Evolutionary conservation across 2,329 filamentous ascomycete species (phyloP), one percentile per base, ranked within the genome.

Genomic region (Xylaria sp.): DNA sequence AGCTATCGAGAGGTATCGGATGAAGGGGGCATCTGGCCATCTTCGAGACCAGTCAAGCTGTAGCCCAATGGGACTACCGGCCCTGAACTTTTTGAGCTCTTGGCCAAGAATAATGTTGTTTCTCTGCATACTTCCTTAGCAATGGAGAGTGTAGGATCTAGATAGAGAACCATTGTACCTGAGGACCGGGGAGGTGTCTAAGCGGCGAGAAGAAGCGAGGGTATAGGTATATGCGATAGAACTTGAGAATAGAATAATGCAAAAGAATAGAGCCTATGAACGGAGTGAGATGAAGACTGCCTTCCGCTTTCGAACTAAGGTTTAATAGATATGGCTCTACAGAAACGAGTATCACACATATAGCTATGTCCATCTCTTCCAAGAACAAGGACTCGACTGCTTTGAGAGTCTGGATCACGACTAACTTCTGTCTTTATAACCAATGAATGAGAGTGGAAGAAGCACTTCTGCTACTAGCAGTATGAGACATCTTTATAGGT

Each of bases 161-260:
- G 32, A 36, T 34, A 8, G 36, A 8, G 36, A 30, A 23, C 12
- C 25, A 23, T 34, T 60, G 41, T 75, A 83, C 82, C 73, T 78
- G 80, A 18, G 83, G 83, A 0, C 81, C 82, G 0, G 83, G 83
- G 1, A 85, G 70, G 58, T 82, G 74, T 15, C 82, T 78, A n/a
- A 84, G 73, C 0, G 82, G 80, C 0, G 83, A 85, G 53, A 83
- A 65, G 63, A 78, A 78, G 57, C 77, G 76, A 4, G 83, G 83
- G 64, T 83, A 84, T 28, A 85, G 68, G 65, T 83, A 75, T 45
- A 80, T 63, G 15, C 74, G 73, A 70, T 82, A 83, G 5, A 73
- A 39, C 46, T 77, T 76, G 62, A 77, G 32, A 5, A 76, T 2
- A 13, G 69, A n/a, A 56, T 75, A 74, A 23, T 75, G 71, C 10